Evolutionary conservation across 192 early-diverging fungal species (phyloP), one percentile per base, ranked within the genome.

Genomic region (Pilaira anomala): DNA sequence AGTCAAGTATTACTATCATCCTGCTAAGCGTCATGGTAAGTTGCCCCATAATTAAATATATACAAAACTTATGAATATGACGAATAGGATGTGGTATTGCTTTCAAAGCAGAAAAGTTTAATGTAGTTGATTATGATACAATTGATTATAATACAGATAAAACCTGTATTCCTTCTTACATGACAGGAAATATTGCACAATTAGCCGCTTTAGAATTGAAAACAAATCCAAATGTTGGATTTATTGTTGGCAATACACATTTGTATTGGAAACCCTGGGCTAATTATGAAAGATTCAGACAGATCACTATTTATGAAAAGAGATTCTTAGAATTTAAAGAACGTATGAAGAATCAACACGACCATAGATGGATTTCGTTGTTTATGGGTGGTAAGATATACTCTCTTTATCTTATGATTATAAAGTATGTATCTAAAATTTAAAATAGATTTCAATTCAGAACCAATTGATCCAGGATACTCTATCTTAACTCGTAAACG

Each of bases 161-260:
- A 13, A 2, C 33, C 1, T 46, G 54, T 25, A 36, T 54, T 33
- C 60, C 69, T 2, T 71, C 69, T 1, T 49, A 61, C 56, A 22
- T 36, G 16, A 76, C 74, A 3, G 74, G 74, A 1, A 76, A 76
- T 46, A 52, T 76, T 45, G 65, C 55, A 11, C 65, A 70, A 22
- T 40, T 63, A 13, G 3, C 65, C 4, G 68, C 74, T 3, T 50
- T 73, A 22, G 22, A 49, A 45, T 24, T 41, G n/a, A 52, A 62
- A 26, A 30, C 48, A 3, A 8, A 16, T 26, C 36, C 26, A 41
- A 33, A 19, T 5, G 0, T 46, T n/a, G 67, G 67, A 7, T 25
- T 75, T 21, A 21, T 76, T 16, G 62, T 76, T 7, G 74, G 68
- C 9, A 76, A 69, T 13, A 76, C 74, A 2, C 68, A 76, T 59